phyloP scores from a whole-genome alignment of 2,329 filamentous ascomycete genomes.

The Claviceps sp. region DNA sequence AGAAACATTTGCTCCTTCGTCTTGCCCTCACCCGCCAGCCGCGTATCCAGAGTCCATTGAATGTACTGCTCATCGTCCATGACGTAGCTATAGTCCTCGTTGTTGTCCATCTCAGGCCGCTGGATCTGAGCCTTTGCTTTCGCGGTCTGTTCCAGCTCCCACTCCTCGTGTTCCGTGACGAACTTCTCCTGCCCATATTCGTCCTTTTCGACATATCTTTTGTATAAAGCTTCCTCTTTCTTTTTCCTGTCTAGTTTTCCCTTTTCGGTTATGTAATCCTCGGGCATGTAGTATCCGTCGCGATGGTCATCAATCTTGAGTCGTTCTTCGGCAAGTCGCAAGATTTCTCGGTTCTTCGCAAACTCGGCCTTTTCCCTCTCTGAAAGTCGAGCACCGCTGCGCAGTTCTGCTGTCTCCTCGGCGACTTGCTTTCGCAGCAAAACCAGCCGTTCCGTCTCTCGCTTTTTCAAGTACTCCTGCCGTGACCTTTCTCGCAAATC shows the following conservation, averaged over 20 bases:
- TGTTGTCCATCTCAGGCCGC: conserved; percentile 58
- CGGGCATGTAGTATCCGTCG: conserved; percentile 85
- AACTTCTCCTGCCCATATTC: conserved; percentile 81
- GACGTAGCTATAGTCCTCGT: conserved; percentile 84
- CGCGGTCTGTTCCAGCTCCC: conserved; percentile 79
- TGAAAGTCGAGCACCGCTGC: conserved; percentile 61
- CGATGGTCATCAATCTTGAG: conserved; percentile 79
- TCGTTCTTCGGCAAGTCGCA: conserved; percentile 72
- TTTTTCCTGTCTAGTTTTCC: conserved; percentile 77
- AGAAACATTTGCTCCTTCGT: conserved; percentile 69
- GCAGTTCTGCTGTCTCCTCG: conserved; percentile 72
- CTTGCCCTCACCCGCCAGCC: conserved; percentile 54
- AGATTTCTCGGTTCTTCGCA: conserved; percentile 69
- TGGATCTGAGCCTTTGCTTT: conserved; percentile 82
- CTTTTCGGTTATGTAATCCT: conserved; percentile 90
- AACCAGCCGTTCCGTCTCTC: conserved; percentile 73
- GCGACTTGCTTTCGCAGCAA: conserved; percentile 81
- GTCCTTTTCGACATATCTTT: conserved; percentile 76
- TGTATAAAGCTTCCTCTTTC: conserved; percentile 83
- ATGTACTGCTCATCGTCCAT: conserved; percentile 84
- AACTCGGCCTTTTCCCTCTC: conserved; percentile 78
- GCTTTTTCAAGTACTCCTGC: conserved; percentile 87
- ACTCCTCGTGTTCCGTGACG: conserved; percentile 88
- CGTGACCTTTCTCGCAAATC: conserved; percentile 74
- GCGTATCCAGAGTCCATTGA: conserved; percentile 67